These are phyloP conservation scores for Wickerhamiella slavikovae DNA, from an alignment of 805 yeast species.

Conservation along the genomic window DNA sequence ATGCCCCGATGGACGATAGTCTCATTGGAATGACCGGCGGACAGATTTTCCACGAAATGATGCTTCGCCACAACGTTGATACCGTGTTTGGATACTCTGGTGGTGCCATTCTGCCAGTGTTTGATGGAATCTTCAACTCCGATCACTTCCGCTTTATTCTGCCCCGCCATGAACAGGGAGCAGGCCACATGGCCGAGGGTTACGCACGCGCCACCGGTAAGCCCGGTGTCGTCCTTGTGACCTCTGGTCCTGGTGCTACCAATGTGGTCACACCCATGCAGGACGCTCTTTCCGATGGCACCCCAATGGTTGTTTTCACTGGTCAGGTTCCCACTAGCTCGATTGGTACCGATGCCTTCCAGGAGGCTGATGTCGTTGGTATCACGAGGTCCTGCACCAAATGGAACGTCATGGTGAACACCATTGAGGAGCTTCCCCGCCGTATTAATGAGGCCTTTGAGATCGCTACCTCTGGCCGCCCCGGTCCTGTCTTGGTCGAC, in stretches of 20 bases:
- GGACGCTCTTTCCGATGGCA: slow-evolving; percentile 93
- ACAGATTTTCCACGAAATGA: slow-evolving; percentile 96
- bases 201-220: slow-evolving; percentile 90
- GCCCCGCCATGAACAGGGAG: slow-evolving; percentile 98
- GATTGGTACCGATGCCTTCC: slow-evolving; percentile 97
- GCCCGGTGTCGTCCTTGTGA: slow-evolving; percentile 93
- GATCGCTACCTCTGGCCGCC: slow-evolving; percentile 88
- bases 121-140: slow-evolving; percentile 88
- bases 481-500: slow-evolving; percentile 96
- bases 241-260: slow-evolving; percentile 99
- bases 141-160: slow-evolving; percentile 72
- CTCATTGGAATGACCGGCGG: slow-evolving; percentile 96
- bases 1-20: slow-evolving; percentile 31
- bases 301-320: slow-evolving; percentile 87
- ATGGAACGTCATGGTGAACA: slow-evolving; percentile 98
- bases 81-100: slow-evolving; percentile 97
- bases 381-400: slow-evolving; percentile 94
- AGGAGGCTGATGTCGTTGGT: slow-evolving; percentile 96
- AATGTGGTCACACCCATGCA: slow-evolving; percentile 97
- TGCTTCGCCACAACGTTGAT: slow-evolving; percentile 88
- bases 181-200: slow-evolving; percentile 99
- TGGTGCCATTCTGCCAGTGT: slow-evolving; percentile 95
- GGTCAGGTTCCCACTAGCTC: slow-evolving; percentile 95
- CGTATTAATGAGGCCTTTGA: slow-evolving; percentile 96
- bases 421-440: slow-evolving; percentile 81